These are phyloP conservation scores for Diaporthe sp. DNA, from an alignment of 2,329 filamentous ascomycete species.

Conservation along the genomic window DNA sequence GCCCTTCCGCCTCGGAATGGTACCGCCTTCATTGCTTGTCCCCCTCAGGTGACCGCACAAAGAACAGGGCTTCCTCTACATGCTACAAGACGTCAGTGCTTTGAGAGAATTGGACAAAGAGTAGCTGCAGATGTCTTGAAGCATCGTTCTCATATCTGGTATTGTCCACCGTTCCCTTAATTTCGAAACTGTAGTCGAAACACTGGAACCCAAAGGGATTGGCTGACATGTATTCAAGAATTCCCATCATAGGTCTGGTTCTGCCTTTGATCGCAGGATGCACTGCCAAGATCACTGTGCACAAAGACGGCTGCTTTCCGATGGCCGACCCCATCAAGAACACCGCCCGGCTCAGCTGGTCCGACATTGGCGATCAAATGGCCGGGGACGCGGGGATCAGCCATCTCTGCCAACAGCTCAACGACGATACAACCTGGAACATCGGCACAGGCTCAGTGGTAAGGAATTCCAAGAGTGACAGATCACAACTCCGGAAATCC, in stretches of 20 bases:
- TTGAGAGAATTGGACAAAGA: neutral
- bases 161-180: neutral
- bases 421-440: neutral
- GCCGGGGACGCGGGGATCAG: neutral
- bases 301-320: neutral
- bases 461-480: too few relatives aligned
- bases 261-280: neutral
- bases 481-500: too few relatives aligned
- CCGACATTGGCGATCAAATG: neutral
- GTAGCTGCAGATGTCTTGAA: neutral
- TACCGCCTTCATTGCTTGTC: neutral
- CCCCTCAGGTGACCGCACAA: neutral
- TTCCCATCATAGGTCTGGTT: neutral
- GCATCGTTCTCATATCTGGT: neutral
- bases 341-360: neutral
- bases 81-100: neutral
- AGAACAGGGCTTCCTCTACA: neutral
- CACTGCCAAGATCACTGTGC: neutral
- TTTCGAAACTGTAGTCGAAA: too few relatives aligned
- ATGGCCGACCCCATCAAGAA: neutral
- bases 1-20: neutral
- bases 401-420: neutral
- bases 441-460: neutral
- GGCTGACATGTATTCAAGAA: neutral
- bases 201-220: neutral